Conservation (phyloP, 2,329 filamentous ascomycete genomes). For the Botrytis paeoniae region DNA sequence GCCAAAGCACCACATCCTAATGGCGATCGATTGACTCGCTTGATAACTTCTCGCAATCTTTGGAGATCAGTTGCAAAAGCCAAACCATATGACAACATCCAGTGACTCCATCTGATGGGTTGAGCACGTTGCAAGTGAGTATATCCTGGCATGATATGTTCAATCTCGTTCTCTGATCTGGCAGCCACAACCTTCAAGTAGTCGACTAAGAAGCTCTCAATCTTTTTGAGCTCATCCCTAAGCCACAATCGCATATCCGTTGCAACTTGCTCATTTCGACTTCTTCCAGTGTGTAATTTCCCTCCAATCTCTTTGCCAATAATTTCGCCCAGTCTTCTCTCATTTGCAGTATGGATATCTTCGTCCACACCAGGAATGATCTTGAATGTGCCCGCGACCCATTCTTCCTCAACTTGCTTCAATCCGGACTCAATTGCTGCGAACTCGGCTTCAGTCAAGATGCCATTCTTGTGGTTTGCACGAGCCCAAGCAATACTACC, state of each 20-base stretch:
- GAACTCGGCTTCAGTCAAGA: conserved; percentile 72
- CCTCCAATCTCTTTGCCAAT: conserved; percentile 82
- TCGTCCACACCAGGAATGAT: conserved; percentile 55
- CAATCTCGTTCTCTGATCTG: conserved; percentile 72
- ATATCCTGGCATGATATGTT: conserved; percentile 78
- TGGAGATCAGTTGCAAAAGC: conserved; percentile 73
- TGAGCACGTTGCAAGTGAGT: conserved; percentile 81
- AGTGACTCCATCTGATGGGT: conserved; percentile 79
- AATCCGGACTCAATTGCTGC: conserved; percentile 70
- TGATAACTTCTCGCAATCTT: conserved; percentile 68
- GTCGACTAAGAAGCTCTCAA: conserved; percentile 66
- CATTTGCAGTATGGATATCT: conserved; percentile 67
- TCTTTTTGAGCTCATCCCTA: conserved; percentile 65
- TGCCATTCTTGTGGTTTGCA: conserved; percentile 72
- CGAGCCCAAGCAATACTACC: conserved; percentile 79
- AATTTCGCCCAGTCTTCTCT: conserved; percentile 73
- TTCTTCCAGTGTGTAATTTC: conserved; percentile 85
- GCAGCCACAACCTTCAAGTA: conserved; percentile 67
- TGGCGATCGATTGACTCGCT: conserved; percentile 64
- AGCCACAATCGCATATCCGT: conserved; percentile 91
- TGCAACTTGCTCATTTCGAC: conserved; percentile 85
- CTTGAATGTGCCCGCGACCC: conserved; percentile 49
- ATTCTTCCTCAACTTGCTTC: conserved; percentile 53
- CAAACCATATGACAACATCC: conserved; percentile 72
- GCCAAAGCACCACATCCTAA: conserved; percentile 57